These are phyloP conservation scores for Salvia sclarea DNA, from an alignment of 305 asterid species.

Conservation along the genomic window DNA sequence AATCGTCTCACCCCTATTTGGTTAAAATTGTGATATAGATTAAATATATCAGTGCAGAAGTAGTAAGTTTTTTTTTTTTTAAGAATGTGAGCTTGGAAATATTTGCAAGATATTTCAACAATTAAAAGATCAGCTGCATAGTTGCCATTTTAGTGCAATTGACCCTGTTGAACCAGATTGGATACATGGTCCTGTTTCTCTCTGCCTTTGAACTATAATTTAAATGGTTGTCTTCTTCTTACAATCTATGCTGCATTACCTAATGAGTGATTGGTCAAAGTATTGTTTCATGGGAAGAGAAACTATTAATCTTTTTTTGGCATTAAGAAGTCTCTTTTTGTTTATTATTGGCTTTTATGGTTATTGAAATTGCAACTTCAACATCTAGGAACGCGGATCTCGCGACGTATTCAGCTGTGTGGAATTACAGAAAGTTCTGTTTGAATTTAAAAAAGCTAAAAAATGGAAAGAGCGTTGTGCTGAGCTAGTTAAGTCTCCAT, in stretches of 20 bases:
- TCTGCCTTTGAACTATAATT: not conserved
- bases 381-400: conserved; percentile 71
- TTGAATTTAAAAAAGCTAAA: conserved; percentile 61
- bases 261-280: not conserved
- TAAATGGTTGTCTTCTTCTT: conserved; percentile 6
- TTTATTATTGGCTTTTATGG: conserved; percentile 18
- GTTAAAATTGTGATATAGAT: too few species aligned
- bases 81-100: too few species aligned
- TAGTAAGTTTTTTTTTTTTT: too few species aligned
- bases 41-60: too few species aligned
- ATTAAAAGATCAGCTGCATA: too few species aligned
- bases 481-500: conserved; percentile 52
- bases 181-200: too few species aligned
- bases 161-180: too few species aligned
- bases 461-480: conserved; percentile 64
- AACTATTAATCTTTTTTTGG: conserved; percentile 26
- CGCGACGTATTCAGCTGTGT: conserved; percentile 65
- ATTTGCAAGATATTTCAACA: too few species aligned
- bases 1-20: too few species aligned
- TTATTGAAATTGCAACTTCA: conserved; percentile 31
- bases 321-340: conserved; percentile 18
- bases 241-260: conserved; percentile 5
- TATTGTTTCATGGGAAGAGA: conserved; percentile 12
- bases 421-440: conserved; percentile 65
- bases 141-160: too few species aligned